phyloP scores from a whole-genome alignment of 331 rosid genomes.

The Acacia concinna region DNA sequence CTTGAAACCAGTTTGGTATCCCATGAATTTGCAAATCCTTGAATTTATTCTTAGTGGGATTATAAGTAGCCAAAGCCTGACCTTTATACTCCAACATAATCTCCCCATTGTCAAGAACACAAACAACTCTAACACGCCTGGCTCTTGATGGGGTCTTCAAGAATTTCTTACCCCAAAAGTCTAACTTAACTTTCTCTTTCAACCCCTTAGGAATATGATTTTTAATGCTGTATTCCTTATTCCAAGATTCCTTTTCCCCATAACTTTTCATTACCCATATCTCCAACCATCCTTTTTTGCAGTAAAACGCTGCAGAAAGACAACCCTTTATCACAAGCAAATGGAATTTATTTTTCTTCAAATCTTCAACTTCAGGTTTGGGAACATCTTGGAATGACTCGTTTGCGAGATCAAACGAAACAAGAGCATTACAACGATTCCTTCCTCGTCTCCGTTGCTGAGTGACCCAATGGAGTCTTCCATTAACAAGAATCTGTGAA shows the following conservation, averaged over 20 bases:
- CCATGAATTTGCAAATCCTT: conserved; percentile 37
- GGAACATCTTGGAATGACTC: conserved; percentile 43
- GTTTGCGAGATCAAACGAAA: conserved; percentile 46
- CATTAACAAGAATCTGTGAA: conserved; percentile 40
- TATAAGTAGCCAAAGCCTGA: conserved; percentile 42
- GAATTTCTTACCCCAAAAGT: not conserved
- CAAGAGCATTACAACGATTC: conserved; percentile 35
- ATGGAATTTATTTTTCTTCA: conserved; percentile 36
- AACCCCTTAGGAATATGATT: conserved; percentile 35
- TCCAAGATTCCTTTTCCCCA: conserved; percentile 47
- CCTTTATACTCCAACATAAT: conserved; percentile 47
- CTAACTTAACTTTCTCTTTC: conserved; percentile 21
- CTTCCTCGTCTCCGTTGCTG: conserved; percentile 18
- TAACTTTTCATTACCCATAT: conserved; percentile 52
- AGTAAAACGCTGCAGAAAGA: conserved; percentile 40
- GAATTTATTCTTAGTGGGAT: conserved; percentile 33
- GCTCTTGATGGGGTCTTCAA: conserved; percentile 20
- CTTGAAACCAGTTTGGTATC: conserved; percentile 54
- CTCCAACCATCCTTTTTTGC: conserved; percentile 37
- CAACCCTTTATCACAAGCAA: conserved; percentile 40
- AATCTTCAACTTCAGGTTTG: conserved; percentile 25
- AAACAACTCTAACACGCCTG: conserved; percentile 35
- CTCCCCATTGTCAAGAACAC: conserved; percentile 38
- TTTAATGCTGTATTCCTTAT: conserved; percentile 32
- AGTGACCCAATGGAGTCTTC: conserved; percentile 56